Base-by-base conservation (phyloP, 257 asterid species). In the Schizonepeta tenuifolia region DNA sequence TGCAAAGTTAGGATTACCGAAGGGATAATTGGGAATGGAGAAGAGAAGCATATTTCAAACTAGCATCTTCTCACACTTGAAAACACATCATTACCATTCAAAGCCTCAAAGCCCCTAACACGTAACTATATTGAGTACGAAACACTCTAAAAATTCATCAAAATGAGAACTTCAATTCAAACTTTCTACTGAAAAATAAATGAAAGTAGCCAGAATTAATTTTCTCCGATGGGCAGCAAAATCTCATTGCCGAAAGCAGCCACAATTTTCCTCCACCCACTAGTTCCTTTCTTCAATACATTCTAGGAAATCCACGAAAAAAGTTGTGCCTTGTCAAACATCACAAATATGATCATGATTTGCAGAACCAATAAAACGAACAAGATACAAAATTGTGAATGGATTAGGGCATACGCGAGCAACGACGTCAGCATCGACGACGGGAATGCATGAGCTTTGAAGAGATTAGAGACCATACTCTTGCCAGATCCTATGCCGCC, bases 401-500 rank as follows among this genome's bases (percentile, higher is more conserved):
- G 40, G 64, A 55, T 26, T 28, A 75, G 72, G 72, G 81, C 84
- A 80, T 79, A 92, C 98, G 21, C 97, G 94, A 78, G 98, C 96
- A 71, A 91, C 79, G 54, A 83, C 70, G 64, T 93, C 97, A 57
- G 98, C 96, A 54, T 93, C 98, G 1, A 93, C 95, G 8, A 93
- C 81, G 11, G 96, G 98, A 73, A 93, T 65, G 5, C 87, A 17
- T 86, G 85, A 57, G 90, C 80, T 78, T 85, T 91, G 74, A 88
- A 91, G 68, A 89, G 89, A 56, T 87, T 87, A 75, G 98, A 89
- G 50, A 94, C 90, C 2, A 96, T 89, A 69, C 95, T 91, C 86
- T 94, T 94, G 20, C 99, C 97, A 5, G 99, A 85, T 43, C 88
- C 83, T 56, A 91, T 91, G 58, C 97, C 98, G 40, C 97, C 95